These are phyloP conservation scores for Onygena corvina DNA, from an alignment of 2,329 filamentous ascomycete species.

Conservation along the genomic window DNA sequence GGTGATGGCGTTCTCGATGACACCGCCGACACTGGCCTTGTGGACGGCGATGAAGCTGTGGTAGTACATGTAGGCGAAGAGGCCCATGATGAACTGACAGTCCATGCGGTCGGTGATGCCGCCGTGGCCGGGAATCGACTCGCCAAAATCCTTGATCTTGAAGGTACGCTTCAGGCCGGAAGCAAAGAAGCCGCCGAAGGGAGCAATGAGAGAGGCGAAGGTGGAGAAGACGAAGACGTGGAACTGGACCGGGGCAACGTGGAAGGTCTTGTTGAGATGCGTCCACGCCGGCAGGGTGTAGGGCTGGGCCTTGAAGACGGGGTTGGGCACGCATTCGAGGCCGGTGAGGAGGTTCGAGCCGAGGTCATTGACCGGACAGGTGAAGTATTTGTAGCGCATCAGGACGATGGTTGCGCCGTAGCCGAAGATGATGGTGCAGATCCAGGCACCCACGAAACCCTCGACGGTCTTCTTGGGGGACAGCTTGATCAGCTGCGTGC, in stretches of 20 bases:
- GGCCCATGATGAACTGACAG: constrained; percentile 99
- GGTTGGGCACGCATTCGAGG: constrained; percentile 79
- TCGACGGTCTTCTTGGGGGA: constrained; percentile 99
- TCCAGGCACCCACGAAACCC: constrained; percentile 89
- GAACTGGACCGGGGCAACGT: constrained; percentile 78
- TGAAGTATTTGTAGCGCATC: constrained; percentile 90
- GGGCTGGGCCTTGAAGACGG: constrained; percentile 68
- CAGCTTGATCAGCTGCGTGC: constrained; percentile 92
- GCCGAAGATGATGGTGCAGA: constrained; percentile 83
- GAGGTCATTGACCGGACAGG: constrained; percentile 92
- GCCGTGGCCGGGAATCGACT: constrained; percentile 93
- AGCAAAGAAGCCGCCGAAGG: constrained; percentile 96
- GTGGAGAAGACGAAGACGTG: constrained; percentile 83
- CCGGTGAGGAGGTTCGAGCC: constrained; percentile 88
- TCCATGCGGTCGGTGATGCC: constrained; percentile 99
- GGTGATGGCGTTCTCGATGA: constrained; percentile 84
- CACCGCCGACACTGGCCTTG: constrained; percentile 69
- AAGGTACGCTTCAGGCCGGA: constrained; percentile 96
- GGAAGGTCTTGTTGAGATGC: constrained; percentile 59
- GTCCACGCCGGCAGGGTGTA: constrained; percentile 64
- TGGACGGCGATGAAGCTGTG: constrained; percentile 90
- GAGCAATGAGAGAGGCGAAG: constrained; percentile 91
- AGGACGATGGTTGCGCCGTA: constrained; percentile 70
- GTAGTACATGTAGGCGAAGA: constrained; percentile 97
- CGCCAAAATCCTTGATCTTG: constrained; percentile 99